Conservation (phyloP, 345 rosid species). For the Citrus inodora region DNA sequence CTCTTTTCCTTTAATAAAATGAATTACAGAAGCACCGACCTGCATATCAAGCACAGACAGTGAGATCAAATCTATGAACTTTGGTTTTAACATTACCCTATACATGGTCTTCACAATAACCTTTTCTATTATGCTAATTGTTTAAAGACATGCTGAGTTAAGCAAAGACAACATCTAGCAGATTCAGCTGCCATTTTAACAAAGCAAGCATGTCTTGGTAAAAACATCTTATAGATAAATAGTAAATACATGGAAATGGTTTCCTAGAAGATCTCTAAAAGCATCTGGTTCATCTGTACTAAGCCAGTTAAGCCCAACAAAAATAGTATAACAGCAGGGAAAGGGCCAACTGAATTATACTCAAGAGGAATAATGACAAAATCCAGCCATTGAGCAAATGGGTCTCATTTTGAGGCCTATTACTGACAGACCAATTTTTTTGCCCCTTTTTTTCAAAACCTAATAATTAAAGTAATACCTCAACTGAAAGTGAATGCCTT, state of each 20-base stretch:
- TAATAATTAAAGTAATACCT: slow-evolving; percentile 36
- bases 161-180: not conserved
- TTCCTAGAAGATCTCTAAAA: slow-evolving; percentile 1
- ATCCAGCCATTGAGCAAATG: not conserved
- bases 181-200: not conserved
- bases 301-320: not conserved
- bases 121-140: not conserved
- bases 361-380: not conserved
- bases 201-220: not conserved
- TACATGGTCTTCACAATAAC: not conserved
- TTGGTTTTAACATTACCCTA: not conserved
- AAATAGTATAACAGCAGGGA: not conserved
- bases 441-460: not conserved
- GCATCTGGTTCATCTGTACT: not conserved
- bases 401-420: not conserved
- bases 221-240: not conserved
- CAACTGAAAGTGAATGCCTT: slow-evolving; percentile 57
- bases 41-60: slow-evolving; percentile 28
- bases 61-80: not conserved
- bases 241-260: not conserved
- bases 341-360: not conserved
- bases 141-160: not conserved
- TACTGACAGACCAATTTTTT: not conserved
- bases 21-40: slow-evolving; percentile 83
- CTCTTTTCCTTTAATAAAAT: slow-evolving; percentile 73